Evolutionary conservation across 2,329 filamentous ascomycete species (phyloP).

Genomic region (Ilyonectria mors-panacis): DNA sequence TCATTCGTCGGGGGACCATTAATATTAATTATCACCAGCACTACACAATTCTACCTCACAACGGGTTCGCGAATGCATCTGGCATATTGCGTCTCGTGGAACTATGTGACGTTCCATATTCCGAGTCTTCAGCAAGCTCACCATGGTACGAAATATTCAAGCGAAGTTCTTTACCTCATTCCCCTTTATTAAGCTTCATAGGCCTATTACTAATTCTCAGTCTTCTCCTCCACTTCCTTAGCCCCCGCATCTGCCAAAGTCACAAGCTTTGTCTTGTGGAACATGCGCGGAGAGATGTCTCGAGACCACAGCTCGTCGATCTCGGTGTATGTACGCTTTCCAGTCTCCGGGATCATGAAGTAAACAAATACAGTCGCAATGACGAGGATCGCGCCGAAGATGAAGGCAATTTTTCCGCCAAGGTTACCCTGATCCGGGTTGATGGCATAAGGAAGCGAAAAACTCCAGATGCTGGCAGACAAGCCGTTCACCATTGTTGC

Average conservation of each 20-base stretch:
- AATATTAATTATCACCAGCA: no score
- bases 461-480: constrained; percentile 30
- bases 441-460: constrained; percentile 42
- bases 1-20: no score
- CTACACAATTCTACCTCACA: no score
- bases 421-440: constrained; percentile 50
- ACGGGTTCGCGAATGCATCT: no score
- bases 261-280: not conserved
- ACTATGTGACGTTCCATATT: no score
- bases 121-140: no score
- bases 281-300: constrained; percentile 11
- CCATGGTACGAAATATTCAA: no score
- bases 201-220: no score
- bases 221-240: no score
- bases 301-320: constrained; percentile 44
- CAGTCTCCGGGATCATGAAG: constrained; percentile 54
- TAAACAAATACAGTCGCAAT: constrained; percentile 50
- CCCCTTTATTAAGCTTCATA: no score
- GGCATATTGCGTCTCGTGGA: no score
- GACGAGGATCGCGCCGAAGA: constrained; percentile 53
- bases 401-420: constrained; percentile 55
- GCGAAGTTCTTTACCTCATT: no score
- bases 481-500: constrained; percentile 22
- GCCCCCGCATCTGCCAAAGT: not conserved
- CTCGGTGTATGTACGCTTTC: constrained; percentile 40